These are phyloP conservation scores for Backusella luteola DNA, from an alignment of 192 early-diverging fungal genomes.

Conservation along the genomic window DNA sequence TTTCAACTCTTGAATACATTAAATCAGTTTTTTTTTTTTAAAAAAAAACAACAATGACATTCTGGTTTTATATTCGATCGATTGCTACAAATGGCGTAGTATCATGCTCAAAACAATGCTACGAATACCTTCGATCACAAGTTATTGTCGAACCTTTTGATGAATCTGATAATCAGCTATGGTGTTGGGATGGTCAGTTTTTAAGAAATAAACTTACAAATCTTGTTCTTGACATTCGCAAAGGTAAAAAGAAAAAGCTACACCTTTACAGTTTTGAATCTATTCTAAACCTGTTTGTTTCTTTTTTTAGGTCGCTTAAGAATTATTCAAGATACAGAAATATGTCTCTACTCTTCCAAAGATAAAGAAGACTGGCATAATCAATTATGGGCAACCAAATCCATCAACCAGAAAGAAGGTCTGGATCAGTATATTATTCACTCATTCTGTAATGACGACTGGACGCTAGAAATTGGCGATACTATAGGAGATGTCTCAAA, in stretches of 20 bases:
- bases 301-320: conserved; percentile 29
- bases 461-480: conserved; percentile 32
- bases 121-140: conserved; percentile 19
- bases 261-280: not conserved
- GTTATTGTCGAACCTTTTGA: conserved; percentile 20
- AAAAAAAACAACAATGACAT: not conserved
- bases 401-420: not conserved
- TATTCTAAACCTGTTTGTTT: not conserved
- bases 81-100: conserved; percentile 17
- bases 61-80: conserved; percentile 32
- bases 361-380: conserved; percentile 17
- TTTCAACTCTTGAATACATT: not conserved
- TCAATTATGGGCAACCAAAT: conserved; percentile 26
- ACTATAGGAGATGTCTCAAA: conserved; percentile 16
- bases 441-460: conserved; percentile 30
- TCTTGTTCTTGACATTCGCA: conserved; percentile 34
- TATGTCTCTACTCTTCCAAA: conserved; percentile 26
- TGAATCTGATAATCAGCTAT: conserved; percentile 20
- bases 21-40: not conserved
- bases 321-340: conserved; percentile 40
- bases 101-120: not conserved
- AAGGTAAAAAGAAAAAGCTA: conserved; percentile 18
- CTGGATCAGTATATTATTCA: conserved; percentile 22
- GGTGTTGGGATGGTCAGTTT: conserved; percentile 31
- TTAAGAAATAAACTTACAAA: conserved; percentile 29